phyloP scores from a whole-genome alignment of 2,329 filamentous ascomycete genomes.

The Alternaria brassicae region DNA sequence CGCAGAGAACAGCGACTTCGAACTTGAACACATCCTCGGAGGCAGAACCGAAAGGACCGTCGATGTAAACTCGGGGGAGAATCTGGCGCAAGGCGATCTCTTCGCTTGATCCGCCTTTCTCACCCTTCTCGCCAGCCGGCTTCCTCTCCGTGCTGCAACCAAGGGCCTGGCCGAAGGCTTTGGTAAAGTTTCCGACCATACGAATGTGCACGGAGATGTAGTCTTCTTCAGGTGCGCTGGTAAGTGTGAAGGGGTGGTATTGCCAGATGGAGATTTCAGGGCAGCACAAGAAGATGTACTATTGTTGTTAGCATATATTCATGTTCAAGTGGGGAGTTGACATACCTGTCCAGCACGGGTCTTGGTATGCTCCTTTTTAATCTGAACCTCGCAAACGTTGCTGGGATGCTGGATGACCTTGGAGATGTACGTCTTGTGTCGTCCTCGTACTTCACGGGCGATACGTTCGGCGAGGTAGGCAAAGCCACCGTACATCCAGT shows the following conservation, averaged over 20 bases:
- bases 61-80: constrained; percentile 80
- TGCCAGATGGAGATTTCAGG: constrained; percentile 87
- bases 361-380: constrained; percentile 88
- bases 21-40: constrained; percentile 86
- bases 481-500: constrained; percentile 85
- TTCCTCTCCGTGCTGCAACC: constrained; percentile 76
- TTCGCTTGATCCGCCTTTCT: constrained; percentile 66
- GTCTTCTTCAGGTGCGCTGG: constrained; percentile 86
- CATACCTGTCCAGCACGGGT: constrained; percentile 72
- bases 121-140: constrained; percentile 53
- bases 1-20: constrained; percentile 59
- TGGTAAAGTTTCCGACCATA: constrained; percentile 83
- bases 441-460: constrained; percentile 77
- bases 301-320: constrained; percentile 16
- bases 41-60: constrained; percentile 84
- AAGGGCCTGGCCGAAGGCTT: constrained; percentile 70
- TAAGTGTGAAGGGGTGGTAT: constrained; percentile 87
- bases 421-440: constrained; percentile 84
- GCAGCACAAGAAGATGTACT: constrained; percentile 88
- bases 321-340: not conserved
- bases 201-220: constrained; percentile 88
- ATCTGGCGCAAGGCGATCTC: constrained; percentile 75
- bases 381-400: constrained; percentile 89
- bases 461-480: constrained; percentile 81
- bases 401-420: constrained; percentile 90